Conservation (phyloP, 2,329 filamentous ascomycete species). For the Fusarium annulatum region DNA sequence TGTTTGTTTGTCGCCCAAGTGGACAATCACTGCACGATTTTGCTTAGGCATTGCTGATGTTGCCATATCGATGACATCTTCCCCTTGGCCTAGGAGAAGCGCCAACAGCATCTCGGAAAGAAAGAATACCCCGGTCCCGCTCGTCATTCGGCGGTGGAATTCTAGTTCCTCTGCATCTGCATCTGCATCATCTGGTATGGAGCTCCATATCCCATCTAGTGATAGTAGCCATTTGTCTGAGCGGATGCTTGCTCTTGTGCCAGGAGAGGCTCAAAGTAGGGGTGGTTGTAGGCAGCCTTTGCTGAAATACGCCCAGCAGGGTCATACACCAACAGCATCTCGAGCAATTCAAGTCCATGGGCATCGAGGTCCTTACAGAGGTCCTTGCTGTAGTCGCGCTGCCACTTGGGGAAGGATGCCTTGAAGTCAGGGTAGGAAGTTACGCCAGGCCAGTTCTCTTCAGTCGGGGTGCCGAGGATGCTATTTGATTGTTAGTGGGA, state of each 20-base stretch:
- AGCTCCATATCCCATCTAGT: constrained; percentile 47
- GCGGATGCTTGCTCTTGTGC: constrained; percentile 46
- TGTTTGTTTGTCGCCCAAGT: constrained; percentile 5
- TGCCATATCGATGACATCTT: constrained; percentile 7
- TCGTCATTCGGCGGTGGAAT: background rate
- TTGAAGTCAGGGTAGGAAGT: constrained; percentile 97
- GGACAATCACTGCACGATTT: background rate
- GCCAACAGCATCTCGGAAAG: constrained; percentile 18
- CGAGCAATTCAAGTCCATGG: constrained; percentile 73
- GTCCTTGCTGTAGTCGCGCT: constrained; percentile 71
- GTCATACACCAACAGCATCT: constrained; percentile 84
- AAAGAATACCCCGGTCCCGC: constrained; percentile 22
- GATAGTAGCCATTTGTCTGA: constrained; percentile 52
- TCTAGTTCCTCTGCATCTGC: constrained; percentile 36
- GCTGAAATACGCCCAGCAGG: constrained; percentile 88
- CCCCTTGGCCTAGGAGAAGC: constrained; percentile 4
- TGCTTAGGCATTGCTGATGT: background rate
- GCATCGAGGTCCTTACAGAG: constrained; percentile 81
- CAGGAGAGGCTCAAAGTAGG: constrained; percentile 74
- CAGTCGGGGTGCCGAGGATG: constrained; percentile 83
- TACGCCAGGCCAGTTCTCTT: constrained; percentile 87
- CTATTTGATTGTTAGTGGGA: constrained; percentile 52
- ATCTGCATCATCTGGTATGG: constrained; percentile 35
- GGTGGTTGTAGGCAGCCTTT: constrained; percentile 86
- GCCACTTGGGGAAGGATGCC: constrained; percentile 91